phyloP scores from a whole-genome alignment of 169 alveolate genomes.

The Perkinsus marinus region DNA sequence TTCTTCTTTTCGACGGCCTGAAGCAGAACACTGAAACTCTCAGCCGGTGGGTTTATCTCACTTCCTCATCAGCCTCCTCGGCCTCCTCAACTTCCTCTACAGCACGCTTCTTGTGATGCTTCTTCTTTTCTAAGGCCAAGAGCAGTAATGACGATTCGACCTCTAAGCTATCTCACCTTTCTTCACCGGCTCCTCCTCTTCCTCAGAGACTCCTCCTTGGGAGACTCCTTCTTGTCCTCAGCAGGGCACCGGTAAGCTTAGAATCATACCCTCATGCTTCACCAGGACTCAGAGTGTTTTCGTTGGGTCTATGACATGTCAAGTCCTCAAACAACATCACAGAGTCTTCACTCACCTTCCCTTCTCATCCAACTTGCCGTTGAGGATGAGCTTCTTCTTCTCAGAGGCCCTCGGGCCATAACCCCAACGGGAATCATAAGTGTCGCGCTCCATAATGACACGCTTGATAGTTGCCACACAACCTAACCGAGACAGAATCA shows the following conservation, averaged over 20 bases:
- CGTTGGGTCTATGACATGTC: constrained; percentile 47
- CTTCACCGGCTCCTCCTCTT: background rate
- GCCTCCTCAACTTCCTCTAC: background rate
- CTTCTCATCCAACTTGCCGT: constrained; percentile 83
- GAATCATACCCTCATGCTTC: constrained; percentile 62
- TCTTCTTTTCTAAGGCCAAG: background rate
- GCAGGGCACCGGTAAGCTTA: constrained; percentile 48
- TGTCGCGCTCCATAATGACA: constrained; percentile 99
- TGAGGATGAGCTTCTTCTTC: constrained; percentile 89
- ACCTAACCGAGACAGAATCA: background rate
- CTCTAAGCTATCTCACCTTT: background rate
- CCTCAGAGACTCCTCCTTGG: constrained; percentile 14
- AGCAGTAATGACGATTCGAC: background rate
- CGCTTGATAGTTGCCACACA: constrained; percentile 94
- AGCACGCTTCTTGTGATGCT: background rate
- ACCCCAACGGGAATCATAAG: constrained; percentile 99
- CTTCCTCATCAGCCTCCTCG: background rate
- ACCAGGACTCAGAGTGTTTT: constrained; percentile 82
- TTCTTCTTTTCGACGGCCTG: background rate
- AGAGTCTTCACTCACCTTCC: constrained; percentile 50
- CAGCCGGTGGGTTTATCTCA: too few species aligned
- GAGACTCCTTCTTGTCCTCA: constrained; percentile 16
- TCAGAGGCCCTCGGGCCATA: constrained; percentile 96
- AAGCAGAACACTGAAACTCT: too few species aligned
- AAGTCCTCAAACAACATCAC: too few species aligned